Evolutionary conservation across 2,329 filamentous ascomycete species (phyloP), one percentile per base, ranked within the genome.

Genomic region (Fusarium pseudoanthophilum): DNA sequence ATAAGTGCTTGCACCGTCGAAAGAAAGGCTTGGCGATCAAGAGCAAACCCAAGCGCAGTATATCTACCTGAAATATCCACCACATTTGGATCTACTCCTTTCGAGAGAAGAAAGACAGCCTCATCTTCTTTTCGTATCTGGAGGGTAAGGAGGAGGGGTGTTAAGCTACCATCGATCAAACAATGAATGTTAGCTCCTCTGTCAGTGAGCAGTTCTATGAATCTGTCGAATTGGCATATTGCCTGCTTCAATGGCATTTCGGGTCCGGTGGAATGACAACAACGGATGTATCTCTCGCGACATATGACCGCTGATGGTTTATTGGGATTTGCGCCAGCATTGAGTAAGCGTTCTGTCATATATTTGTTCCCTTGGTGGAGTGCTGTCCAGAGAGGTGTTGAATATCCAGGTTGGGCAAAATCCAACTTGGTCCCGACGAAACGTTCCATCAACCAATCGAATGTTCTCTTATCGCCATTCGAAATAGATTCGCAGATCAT

Each of bases 281-380:
- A 15, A 0, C 2, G 2, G 3, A 1, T 20, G 21, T n/a, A 9
- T 8, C 4, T 6, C 1, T 3, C 6, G 7, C 21, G 37, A 5
- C 11, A 52, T n/a, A 28, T 1, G 3, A 5, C 21, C 2, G 13
- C 2, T 26, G 62, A 64, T 4, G 1, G 9, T 20, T 14, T 5
- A 3, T 48, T 43, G 2, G 37, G 16, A 11, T 24, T n/a, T 0
- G 40, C 46, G 2, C 56, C 56, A n/a, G 34, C 11, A 9, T 52
- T 4, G 7, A 60, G 7, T 4, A 64, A 34, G 2, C 39, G 4
- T 2, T 7, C 5, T 3, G 16, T 18, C 26, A 60, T 40, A 1
- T 32, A 14, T 1, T 4, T 0, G 0, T 28, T 0, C 0, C 5
- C 7, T 11, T 24, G 2, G 14, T 60, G 45, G 0, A 40, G 0